Percentiles rank a stretch among this genome's conserved stretches.
phyloP scores from a whole-genome alignment of 257 asterid genomes.

The Vinca minor region DNA sequence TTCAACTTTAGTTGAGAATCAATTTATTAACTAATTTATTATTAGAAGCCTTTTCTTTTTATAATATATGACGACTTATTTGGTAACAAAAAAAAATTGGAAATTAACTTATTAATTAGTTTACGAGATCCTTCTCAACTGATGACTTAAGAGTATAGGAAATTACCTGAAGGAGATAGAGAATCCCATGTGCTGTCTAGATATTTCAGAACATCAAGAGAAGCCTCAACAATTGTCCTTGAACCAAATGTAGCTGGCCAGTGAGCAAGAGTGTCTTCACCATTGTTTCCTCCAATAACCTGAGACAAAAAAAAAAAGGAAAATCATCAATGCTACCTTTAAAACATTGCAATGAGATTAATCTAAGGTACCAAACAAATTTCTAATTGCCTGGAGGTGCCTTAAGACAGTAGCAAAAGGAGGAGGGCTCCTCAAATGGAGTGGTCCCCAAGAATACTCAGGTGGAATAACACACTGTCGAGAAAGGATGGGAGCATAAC shows the following conservation, averaged over 20 bases:
- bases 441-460: conserved; percentile 86
- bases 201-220: conserved; percentile 68
- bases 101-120: too few relatives aligned
- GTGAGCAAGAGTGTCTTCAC: conserved; percentile 91
- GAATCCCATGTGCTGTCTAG: conserved; percentile 65
- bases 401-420: conserved; percentile 51
- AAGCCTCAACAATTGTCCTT: conserved; percentile 80
- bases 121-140: too few relatives aligned
- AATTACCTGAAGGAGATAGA: conserved; percentile 69
- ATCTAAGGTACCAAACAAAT: background rate
- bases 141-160: too few relatives aligned
- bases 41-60: too few relatives aligned
- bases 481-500: conserved; percentile 79
- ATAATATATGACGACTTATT: too few relatives aligned
- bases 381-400: conserved; percentile 67
- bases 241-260: conserved; percentile 79
- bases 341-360: background rate
- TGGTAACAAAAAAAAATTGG: too few relatives aligned
- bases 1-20: too few relatives aligned
- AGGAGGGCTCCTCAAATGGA: conserved; percentile 86
- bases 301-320: conserved; percentile 19
- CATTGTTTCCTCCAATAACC: conserved; percentile 73
- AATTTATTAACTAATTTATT: too few relatives aligned
- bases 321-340: background rate
- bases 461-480: conserved; percentile 80